phyloP scores from a whole-genome alignment of 2,329 filamentous ascomycete species.

The Fusarium sp. region DNA sequence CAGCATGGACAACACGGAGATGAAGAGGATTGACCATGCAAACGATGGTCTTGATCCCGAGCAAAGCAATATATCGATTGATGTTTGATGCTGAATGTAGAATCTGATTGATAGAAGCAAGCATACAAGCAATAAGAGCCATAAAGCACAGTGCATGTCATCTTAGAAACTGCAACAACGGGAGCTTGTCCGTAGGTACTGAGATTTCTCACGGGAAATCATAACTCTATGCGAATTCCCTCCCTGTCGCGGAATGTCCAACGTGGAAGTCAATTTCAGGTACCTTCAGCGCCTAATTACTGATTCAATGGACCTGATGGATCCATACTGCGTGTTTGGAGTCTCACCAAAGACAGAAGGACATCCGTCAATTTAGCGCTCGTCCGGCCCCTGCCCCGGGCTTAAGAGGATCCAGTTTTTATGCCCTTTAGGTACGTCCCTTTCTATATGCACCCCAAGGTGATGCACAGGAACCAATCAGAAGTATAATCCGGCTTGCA shows the following conservation, averaged over 20 bases:
- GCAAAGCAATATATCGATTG: neutral
- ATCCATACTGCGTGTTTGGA: conserved; percentile 1
- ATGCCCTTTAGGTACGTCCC: conserved; percentile 5
- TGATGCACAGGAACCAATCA: conserved; percentile 31
- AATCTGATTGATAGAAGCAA: neutral
- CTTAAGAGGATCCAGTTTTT: conserved; percentile 11
- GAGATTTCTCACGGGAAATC: neutral
- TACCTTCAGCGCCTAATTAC: conserved; percentile 4
- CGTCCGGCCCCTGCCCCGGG: conserved; percentile 29
- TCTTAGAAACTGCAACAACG: neutral
- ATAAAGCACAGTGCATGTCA: conserved; percentile 9
- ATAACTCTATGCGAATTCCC: neutral
- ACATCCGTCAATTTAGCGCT: conserved; percentile 25
- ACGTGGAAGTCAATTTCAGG: neutral
- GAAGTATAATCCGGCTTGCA: conserved; percentile 23
- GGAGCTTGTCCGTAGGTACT: neutral
- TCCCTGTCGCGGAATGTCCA: neutral
- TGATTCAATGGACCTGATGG: neutral
- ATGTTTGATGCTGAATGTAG: neutral
- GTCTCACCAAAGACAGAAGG: conserved; percentile 17
- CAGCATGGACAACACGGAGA: neutral
- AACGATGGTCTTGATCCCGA: neutral
- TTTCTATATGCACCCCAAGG: conserved; percentile 8
- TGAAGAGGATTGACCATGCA: neutral
- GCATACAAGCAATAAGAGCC: neutral